phyloP scores from a whole-genome alignment of 2,329 filamentous ascomycete genomes.

The Trichoderma semiorbis region DNA sequence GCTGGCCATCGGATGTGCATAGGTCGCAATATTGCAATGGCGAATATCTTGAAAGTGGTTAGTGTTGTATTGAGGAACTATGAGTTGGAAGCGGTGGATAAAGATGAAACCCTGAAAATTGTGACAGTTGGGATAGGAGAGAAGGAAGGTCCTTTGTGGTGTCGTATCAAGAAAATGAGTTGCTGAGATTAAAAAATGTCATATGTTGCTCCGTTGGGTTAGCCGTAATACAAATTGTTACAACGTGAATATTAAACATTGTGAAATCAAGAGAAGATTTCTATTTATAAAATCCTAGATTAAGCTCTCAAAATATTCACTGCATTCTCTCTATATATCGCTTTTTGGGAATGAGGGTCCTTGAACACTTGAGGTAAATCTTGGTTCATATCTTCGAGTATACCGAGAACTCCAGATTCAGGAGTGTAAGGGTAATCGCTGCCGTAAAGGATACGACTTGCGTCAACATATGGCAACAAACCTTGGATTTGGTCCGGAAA shows the following conservation, averaged over 20 bases:
- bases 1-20: background rate
- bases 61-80: background rate
- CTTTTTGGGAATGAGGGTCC: background rate
- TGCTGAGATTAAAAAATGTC: background rate
- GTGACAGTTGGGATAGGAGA: background rate
- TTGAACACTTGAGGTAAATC: background rate
- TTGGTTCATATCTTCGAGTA: background rate
- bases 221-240: too few relatives aligned
- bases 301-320: background rate
- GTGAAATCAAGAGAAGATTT: too few relatives aligned
- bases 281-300: background rate
- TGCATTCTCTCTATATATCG: background rate
- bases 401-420: background rate
- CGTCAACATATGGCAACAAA: slow-evolving; percentile 40
- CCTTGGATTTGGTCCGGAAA: slow-evolving; percentile 49
- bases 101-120: background rate
- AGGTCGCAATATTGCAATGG: background rate
- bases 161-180: background rate
- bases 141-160: background rate
- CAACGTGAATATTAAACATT: too few relatives aligned
- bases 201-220: too few relatives aligned
- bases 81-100: background rate
- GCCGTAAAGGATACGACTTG: slow-evolving; percentile 47
- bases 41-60: background rate
- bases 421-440: slow-evolving; percentile 52